phyloP scores from a whole-genome alignment of 179 eudicot genomes.

The Nepenthes alata region DNA sequence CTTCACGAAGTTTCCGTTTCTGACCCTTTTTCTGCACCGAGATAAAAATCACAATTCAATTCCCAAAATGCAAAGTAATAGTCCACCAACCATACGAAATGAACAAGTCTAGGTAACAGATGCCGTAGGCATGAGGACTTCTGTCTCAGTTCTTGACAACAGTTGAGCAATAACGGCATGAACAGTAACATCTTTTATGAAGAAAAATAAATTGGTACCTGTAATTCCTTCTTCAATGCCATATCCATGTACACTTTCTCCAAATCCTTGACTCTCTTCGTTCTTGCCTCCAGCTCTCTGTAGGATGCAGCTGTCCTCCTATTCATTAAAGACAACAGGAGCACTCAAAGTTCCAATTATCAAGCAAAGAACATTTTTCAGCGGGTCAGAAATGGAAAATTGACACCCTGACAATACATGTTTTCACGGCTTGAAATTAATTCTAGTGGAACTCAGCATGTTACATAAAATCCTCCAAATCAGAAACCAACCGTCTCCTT shows the following conservation, averaged over 20 bases:
- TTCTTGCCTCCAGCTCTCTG: slow-evolving; percentile 58
- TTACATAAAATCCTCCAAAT: too few species aligned
- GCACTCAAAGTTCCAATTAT: too few species aligned
- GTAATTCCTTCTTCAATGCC: slow-evolving; percentile 75
- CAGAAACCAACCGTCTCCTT: too few species aligned
- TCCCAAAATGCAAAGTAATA: background rate
- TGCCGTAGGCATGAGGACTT: background rate
- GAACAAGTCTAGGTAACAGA: background rate
- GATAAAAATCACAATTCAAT: background rate
- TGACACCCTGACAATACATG: too few species aligned
- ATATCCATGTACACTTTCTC: slow-evolving; percentile 57
- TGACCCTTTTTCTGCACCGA: slow-evolving; percentile 66
- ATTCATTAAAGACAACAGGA: slow-evolving; percentile 4
- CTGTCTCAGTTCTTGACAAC: background rate
- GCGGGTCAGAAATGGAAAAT: too few species aligned
- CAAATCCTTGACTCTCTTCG: slow-evolving; percentile 46
- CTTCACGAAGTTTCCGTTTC: slow-evolving; percentile 77
- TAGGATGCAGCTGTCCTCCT: slow-evolving; percentile 63
- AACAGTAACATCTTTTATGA: background rate
- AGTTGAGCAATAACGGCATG: background rate
- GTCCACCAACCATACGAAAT: background rate
- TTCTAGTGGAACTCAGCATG: too few species aligned
- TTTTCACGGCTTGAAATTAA: too few species aligned
- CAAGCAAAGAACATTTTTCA: too few species aligned
- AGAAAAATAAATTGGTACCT: background rate